Evolutionary conservation across 345 rosid genomes (phyloP).

Genomic region (Arabidopsis arenosa): DNA sequence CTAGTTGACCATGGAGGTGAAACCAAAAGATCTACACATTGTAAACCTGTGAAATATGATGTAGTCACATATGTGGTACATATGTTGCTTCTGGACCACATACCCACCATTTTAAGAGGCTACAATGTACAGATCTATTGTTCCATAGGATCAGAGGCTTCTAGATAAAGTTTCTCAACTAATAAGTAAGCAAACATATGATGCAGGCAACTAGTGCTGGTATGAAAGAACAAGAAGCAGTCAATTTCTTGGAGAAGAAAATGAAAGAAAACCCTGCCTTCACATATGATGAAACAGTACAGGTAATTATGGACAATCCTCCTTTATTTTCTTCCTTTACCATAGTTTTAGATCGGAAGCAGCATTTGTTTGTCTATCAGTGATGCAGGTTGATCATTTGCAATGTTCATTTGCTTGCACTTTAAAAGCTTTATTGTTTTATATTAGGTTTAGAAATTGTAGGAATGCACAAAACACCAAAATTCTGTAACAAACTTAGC

Average conservation of each 20-base stretch:
- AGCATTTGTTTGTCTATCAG: not conserved
- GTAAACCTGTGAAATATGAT: not conserved
- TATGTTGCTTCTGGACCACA: not conserved
- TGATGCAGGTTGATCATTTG: not conserved
- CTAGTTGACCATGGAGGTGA: not conserved
- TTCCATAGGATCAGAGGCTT: not conserved
- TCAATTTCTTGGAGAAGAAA: constrained; percentile 98
- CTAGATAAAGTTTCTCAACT: constrained; percentile 6
- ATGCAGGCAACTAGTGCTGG: constrained; percentile 98
- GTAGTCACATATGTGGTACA: not conserved
- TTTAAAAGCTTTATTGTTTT: not conserved
- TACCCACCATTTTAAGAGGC: not conserved
- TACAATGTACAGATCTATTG: not conserved
- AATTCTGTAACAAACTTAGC: constrained; percentile 3
- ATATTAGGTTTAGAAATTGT: not conserved
- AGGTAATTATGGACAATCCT: constrained; percentile 54
- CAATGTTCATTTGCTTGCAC: constrained; percentile 3
- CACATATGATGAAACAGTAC: constrained; percentile 92
- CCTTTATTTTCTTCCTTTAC: not conserved
- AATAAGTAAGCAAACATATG: constrained; percentile 7
- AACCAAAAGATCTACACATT: not conserved
- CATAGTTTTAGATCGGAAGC: not conserved
- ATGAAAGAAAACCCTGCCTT: constrained; percentile 93
- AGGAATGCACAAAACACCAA: not conserved
- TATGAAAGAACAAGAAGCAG: constrained; percentile 96